Evolutionary conservation across 306 rosid genomes (phyloP).

Genomic region (Hylodesmum podocarpum): DNA sequence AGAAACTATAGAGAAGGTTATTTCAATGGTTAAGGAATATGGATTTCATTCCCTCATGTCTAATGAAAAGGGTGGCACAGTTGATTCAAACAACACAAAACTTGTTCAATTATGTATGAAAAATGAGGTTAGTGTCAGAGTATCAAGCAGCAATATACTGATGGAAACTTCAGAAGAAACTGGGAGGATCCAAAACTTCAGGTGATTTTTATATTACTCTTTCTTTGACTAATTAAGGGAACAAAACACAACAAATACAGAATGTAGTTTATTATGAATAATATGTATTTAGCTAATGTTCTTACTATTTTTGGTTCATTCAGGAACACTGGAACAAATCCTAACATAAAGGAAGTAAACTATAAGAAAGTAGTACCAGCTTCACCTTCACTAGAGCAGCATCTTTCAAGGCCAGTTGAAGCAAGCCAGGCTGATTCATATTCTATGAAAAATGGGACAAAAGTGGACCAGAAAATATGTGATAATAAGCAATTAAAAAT

Average conservation of each 20-base stretch:
- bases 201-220: constrained; percentile 43
- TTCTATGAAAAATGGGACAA: constrained; percentile 33
- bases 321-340: constrained; percentile 57
- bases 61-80: constrained; percentile 36
- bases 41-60: constrained; percentile 40
- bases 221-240: neutral
- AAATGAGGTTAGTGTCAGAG: constrained; percentile 28
- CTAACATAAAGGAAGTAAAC: constrained; percentile 53
- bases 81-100: constrained; percentile 39
- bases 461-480: constrained; percentile 27
- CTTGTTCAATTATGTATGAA: neutral
- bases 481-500: constrained; percentile 14
- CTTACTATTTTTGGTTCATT: neutral
- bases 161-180: constrained; percentile 38
- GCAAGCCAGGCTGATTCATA: constrained; percentile 25
- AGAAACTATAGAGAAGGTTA: constrained; percentile 73
- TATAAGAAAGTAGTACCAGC: constrained; percentile 66
- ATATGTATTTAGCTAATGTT: neutral
- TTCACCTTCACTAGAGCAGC: constrained; percentile 57
- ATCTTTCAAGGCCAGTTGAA: constrained; percentile 35
- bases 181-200: constrained; percentile 36
- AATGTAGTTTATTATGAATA: neutral
- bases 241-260: neutral
- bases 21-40: constrained; percentile 46
- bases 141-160: constrained; percentile 14